Evolutionary conservation across 2,329 filamentous ascomycete genomes (phyloP).

Genomic region (Monosporascus cannonballus): DNA sequence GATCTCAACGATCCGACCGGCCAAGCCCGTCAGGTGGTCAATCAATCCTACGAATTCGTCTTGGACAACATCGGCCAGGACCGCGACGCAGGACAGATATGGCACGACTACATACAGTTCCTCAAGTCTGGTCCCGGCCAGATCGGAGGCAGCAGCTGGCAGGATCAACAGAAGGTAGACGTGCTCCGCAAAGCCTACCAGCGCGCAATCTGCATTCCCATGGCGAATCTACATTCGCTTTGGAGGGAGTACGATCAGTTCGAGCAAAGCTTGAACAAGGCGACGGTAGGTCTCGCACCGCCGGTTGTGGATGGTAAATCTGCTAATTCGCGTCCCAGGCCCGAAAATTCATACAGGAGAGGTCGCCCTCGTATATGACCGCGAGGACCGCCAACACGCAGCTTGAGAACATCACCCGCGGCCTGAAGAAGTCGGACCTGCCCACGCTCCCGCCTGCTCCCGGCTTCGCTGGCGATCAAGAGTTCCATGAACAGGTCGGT

Average conservation of each 20-base stretch:
- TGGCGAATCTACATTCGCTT: slow-evolving; percentile 70
- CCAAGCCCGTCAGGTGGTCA: slow-evolving; percentile 70
- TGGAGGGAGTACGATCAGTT: slow-evolving; percentile 99
- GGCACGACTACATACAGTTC: slow-evolving; percentile 93
- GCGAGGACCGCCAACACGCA: slow-evolving; percentile 86
- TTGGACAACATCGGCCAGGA: slow-evolving; percentile 86
- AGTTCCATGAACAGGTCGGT: slow-evolving; percentile 77
- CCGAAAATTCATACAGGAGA: slow-evolving; percentile 89
- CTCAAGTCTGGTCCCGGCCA: slow-evolving; percentile 81
- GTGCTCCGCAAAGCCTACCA: slow-evolving; percentile 87
- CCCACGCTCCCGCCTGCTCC: slow-evolving; percentile 76
- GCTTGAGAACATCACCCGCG: slow-evolving; percentile 79
- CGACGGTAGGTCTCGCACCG: slow-evolving; percentile 56
- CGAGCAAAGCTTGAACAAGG: slow-evolving; percentile 88
- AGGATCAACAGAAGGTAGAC: slow-evolving; percentile 98
- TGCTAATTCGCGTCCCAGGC: slow-evolving; percentile 48
- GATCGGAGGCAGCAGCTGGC: slow-evolving; percentile 82
- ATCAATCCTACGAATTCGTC: slow-evolving; percentile 86
- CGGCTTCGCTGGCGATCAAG: slow-evolving; percentile 80
- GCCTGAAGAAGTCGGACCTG: slow-evolving; percentile 69
- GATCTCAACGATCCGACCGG: slow-evolving; percentile 78
- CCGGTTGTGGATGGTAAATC: slow-evolving; percentile 2
- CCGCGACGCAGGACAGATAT: slow-evolving; percentile 81
- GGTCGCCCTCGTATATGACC: slow-evolving; percentile 91
- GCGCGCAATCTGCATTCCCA: slow-evolving; percentile 80